Evolutionary conservation across 257 asterid species (phyloP).

Genomic region (Paraleonurus japonicus): DNA sequence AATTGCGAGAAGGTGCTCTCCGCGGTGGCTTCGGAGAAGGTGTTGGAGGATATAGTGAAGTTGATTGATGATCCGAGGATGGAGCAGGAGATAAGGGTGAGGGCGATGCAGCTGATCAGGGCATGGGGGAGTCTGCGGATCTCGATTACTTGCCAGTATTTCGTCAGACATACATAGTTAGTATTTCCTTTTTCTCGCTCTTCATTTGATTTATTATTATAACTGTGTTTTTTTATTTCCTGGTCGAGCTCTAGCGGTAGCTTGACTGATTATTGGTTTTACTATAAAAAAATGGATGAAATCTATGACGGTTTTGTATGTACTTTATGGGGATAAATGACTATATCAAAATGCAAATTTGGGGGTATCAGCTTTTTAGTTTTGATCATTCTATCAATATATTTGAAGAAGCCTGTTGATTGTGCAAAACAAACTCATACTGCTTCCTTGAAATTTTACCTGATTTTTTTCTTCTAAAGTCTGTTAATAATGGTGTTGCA

Average conservation of each 20-base stretch:
- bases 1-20: conserved; percentile 91
- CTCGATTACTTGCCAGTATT: conserved; percentile 84
- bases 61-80: conserved; percentile 76
- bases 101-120: conserved; percentile 80
- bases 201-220: background rate
- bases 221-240: background rate
- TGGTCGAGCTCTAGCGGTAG: background rate
- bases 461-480: background rate
- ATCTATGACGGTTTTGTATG: background rate
- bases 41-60: conserved; percentile 83
- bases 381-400: background rate
- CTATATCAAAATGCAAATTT: background rate
- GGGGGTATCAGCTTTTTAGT: background rate
- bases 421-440: background rate
- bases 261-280: background rate
- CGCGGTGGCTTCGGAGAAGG: conserved; percentile 90
- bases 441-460: background rate
- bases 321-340: background rate
- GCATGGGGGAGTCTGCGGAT: conserved; percentile 90
- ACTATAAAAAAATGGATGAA: background rate
- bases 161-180: conserved; percentile 75
- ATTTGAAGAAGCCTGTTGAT: background rate
- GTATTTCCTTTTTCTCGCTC: conserved; percentile 4
- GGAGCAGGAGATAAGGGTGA: conserved; percentile 58
- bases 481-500: background rate